Evolutionary conservation across 2,329 filamentous ascomycete genomes (phyloP).

Genomic region (Fusarium udum): DNA sequence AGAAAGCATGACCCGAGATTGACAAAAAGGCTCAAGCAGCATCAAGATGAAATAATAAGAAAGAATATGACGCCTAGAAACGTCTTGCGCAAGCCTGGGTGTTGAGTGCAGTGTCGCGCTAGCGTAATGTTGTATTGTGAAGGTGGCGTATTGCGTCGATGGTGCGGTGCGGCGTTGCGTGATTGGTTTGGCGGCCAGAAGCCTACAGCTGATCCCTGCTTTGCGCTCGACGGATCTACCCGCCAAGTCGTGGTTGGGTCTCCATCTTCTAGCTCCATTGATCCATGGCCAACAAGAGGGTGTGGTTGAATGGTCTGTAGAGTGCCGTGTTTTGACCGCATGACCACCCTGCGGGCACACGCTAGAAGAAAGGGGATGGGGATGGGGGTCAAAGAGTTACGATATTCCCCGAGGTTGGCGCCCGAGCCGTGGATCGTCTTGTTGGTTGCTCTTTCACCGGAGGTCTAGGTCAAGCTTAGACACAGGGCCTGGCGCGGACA

Average conservation of each 20-base stretch:
- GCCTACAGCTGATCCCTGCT: constrained; percentile 29
- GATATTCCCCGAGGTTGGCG: constrained; percentile 22
- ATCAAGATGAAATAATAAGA: not conserved
- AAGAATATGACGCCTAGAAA: constrained; percentile 31
- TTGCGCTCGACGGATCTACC: constrained; percentile 42
- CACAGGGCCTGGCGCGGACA: constrained; percentile 17
- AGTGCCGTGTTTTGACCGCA: constrained; percentile 38
- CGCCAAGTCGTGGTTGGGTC: constrained; percentile 38
- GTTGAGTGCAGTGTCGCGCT: not conserved
- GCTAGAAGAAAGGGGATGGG: constrained; percentile 20
- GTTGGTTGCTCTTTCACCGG: constrained; percentile 2
- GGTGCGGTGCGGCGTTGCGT: constrained; percentile 3
- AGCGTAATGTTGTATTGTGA: not conserved
- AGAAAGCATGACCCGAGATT: constrained; percentile 25
- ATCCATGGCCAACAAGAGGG: constrained; percentile 7
- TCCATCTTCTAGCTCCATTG: constrained; percentile 26
- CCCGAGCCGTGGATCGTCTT: constrained; percentile 2
- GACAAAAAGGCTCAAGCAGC: constrained; percentile 20
- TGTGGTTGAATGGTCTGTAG: constrained; percentile 19
- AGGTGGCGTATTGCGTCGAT: constrained; percentile 14
- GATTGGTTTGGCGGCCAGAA: constrained; percentile 9
- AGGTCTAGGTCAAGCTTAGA: not conserved
- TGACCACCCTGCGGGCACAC: constrained; percentile 31
- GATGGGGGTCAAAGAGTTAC: constrained; percentile 14
- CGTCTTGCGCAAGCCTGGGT: constrained; percentile 12